Base-by-base conservation (phyloP, 345 rosid genomes). In the Pugionium dolabratum region DNA sequence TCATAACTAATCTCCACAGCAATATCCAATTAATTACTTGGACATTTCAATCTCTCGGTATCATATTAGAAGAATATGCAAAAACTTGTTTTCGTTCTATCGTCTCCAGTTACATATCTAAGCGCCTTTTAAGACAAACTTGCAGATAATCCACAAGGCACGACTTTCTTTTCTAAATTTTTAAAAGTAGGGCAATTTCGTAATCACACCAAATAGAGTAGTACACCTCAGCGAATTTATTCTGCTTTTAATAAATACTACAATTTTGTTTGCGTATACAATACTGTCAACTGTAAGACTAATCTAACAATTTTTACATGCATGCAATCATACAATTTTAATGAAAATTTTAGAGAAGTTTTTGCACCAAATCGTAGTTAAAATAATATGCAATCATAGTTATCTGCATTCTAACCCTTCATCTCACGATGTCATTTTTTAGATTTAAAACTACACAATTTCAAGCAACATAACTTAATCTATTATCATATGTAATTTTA, bases 121-220 rank as follows among this genome's bases (percentile, higher is more conserved):
- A 32, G 30, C 43, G 54, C 40, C 54, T 62, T 70, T 54, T 62
- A 25, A 47, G 63, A 45, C 45, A 70, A 62, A 70, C 68, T 45
- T 54, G 34, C 39, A 45, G 11, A 32, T 54, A 31, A 54, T 62
- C 75, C 57, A 37, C 56, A 70, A 37, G 47, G 63, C 69, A 62
- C 63, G 48, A 62, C 69, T 62, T 70, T 70, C 75, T 33, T 62
- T 37, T 70, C 54, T 47, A 54, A 45, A 62, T 2, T 8, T 44
- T 53, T 1, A 8, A 2, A 53, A 44, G 56, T 29, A 53, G 74
- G 68, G 4, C 56, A 62, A n/a, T 53, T 32, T 59, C 45, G 34
- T 44, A 54, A 36, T 30, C 32, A 52, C 54, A 41, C 65, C 10
- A 69, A 3, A 26, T 33, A 49, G 30, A 49, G 36, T 9, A 31